A percentile compares a stretch with the other conserved stretches of the same genome.
These are phyloP conservation scores for Cyberlindnera euphorbiiphila DNA, from an alignment of 805 yeast species.

Conservation along the genomic window DNA sequence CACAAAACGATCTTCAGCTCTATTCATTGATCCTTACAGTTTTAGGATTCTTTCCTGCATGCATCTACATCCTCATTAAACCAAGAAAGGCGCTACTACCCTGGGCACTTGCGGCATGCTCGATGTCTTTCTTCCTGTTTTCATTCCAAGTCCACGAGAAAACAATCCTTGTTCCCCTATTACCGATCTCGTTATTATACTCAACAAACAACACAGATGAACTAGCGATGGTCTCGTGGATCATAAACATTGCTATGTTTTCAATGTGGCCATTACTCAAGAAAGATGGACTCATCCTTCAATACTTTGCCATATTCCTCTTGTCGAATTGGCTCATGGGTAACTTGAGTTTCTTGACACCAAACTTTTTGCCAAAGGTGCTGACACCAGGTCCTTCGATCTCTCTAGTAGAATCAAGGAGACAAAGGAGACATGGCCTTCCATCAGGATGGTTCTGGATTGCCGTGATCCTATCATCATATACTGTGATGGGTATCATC, in stretches of 20 bases:
- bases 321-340: constrained; percentile 81
- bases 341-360: constrained; percentile 51
- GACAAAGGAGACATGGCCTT: constrained; percentile 39
- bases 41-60: constrained; percentile 52
- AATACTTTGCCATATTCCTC: constrained; percentile 57
- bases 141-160: constrained; percentile 97
- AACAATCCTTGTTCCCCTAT: constrained; percentile 78
- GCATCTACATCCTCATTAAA: constrained; percentile 43
- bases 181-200: constrained; percentile 73
- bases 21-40: constrained; percentile 54
- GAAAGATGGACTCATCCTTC: constrained; percentile 70
- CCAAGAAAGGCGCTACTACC: constrained; percentile 51
- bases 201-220: constrained; percentile 51
- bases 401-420: constrained; percentile 29
- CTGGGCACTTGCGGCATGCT: constrained; percentile 77
- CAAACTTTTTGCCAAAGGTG: constrained; percentile 37
- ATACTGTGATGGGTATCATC: constrained; percentile 44
- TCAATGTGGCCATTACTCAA: constrained; percentile 84
- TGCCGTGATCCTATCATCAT: constrained; percentile 47
- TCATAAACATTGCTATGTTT: constrained; percentile 77
- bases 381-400: constrained; percentile 44
- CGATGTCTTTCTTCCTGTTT: constrained; percentile 85
- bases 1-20: constrained; percentile 54
- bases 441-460: constrained; percentile 51
- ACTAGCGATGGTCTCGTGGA: constrained; percentile 80